Percentiles rank a stretch among this genome's conserved stretches.
Conservation (phyloP, 805 yeast species). For the Blastobotrys parvus region DNA sequence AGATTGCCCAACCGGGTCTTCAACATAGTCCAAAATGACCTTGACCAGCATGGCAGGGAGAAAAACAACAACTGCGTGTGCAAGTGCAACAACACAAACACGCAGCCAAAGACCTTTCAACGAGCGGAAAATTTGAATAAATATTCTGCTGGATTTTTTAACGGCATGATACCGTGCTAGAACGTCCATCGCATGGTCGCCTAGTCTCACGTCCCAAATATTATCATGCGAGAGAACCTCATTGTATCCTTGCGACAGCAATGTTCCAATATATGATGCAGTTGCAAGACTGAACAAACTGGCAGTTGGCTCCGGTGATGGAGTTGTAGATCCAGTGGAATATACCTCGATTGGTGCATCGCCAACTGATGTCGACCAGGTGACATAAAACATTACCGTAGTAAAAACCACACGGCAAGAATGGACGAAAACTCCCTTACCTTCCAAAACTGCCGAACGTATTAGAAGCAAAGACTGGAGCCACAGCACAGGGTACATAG, state of each 20-base stretch:
- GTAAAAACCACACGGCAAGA: neutral
- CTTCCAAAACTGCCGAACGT: neutral
- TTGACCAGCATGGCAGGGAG: conserved; percentile 75
- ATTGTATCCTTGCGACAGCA: neutral
- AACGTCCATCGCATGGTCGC: neutral
- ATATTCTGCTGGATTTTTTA: conserved; percentile 50
- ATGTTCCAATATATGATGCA: neutral
- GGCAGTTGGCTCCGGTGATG: neutral
- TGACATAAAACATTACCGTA: neutral
- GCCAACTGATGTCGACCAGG: neutral
- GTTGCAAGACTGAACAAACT: neutral
- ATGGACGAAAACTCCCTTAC: conserved; percentile 4
- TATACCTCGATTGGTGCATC: neutral
- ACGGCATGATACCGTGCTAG: conserved; percentile 48
- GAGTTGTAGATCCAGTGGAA: neutral
- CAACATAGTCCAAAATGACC: conserved; percentile 73
- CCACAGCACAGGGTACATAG: neutral
- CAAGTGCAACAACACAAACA: conserved; percentile 64
- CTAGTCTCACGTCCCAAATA: neutral
- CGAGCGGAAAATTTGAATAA: conserved; percentile 33
- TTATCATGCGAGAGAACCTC: no score
- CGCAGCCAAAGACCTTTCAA: neutral
- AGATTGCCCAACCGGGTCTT: conserved; percentile 55
- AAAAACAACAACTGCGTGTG: conserved; percentile 23
- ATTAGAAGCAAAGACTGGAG: neutral